A percentile compares a stretch with the other conserved stretches of the same genome.
phyloP scores from a whole-genome alignment of 108 stramenopile genomes.

The Mayamaea pseudoterrestris region DNA sequence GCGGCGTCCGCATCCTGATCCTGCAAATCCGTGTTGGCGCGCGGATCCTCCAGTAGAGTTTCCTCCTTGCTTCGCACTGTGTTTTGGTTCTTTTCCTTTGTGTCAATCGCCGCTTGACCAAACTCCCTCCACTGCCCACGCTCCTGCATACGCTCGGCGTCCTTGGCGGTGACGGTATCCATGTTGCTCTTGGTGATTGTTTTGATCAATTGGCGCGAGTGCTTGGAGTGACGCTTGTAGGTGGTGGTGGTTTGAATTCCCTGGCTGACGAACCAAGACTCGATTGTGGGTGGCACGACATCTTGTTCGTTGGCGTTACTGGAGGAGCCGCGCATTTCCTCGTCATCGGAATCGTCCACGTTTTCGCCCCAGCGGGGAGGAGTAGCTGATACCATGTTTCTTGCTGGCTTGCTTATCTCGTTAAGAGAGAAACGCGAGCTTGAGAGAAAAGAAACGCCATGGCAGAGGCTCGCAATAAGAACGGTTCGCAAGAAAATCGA shows the following conservation, averaged over 20 bases:
- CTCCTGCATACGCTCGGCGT: constrained; percentile 42
- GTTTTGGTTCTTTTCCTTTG: constrained; percentile 29
- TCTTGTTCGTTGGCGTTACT: background rate
- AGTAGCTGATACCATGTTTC: no score
- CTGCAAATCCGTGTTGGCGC: constrained; percentile 75
- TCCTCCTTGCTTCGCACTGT: constrained; percentile 74
- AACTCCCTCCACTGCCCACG: constrained; percentile 78
- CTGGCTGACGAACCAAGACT: constrained; percentile 59
- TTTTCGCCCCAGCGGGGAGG: constrained; percentile 44
- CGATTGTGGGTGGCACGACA: constrained; percentile 66
- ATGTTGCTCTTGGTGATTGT: constrained; percentile 64
- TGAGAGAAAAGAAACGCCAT: no score
- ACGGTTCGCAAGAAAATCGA: no score
- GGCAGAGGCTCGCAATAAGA: no score
- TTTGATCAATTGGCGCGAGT: constrained; percentile 53
- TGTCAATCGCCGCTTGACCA: constrained; percentile 49
- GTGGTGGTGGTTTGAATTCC: constrained; percentile 78
- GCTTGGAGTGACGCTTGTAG: constrained; percentile 62
- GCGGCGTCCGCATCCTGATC: constrained; percentile 70
- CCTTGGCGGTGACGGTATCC: constrained; percentile 31
- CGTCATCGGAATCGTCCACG: constrained; percentile 32
- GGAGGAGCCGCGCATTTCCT: constrained; percentile 9
- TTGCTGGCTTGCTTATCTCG: no score
- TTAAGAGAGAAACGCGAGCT: no score
- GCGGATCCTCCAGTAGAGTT: constrained; percentile 70